phyloP scores from a whole-genome alignment of 805 yeast genomes.

The Candida koratica region DNA sequence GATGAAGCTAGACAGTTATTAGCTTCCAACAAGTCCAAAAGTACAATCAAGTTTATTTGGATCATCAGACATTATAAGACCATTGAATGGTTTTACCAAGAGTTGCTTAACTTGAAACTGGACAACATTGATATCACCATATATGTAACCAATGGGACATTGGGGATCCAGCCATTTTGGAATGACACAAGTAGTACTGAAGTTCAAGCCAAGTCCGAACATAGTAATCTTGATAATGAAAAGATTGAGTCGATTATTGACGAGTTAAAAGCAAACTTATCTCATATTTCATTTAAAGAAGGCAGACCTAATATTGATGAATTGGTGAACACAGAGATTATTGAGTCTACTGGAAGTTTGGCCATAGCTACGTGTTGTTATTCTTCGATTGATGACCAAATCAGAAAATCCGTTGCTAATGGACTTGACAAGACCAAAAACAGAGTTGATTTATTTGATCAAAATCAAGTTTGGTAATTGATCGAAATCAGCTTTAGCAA shows the following conservation, averaged over 20 bases:
- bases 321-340: slow-evolving; percentile 34
- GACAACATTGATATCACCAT: slow-evolving; percentile 36
- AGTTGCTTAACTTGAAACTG: slow-evolving; percentile 29
- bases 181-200: slow-evolving; percentile 11
- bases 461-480: slow-evolving; percentile 32
- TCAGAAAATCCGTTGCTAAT: slow-evolving; percentile 25
- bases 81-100: slow-evolving; percentile 38
- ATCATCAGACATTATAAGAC: slow-evolving; percentile 37
- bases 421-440: slow-evolving; percentile 23
- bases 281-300: slow-evolving; percentile 39
- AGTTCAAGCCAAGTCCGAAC: background rate
- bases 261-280: slow-evolving; percentile 20
- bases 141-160: slow-evolving; percentile 33
- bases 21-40: slow-evolving; percentile 9
- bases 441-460: slow-evolving; percentile 36
- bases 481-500: too few relatives aligned
- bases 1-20: slow-evolving; percentile 29
- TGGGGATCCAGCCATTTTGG: slow-evolving; percentile 13
- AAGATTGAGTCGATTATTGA: slow-evolving; percentile 14
- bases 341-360: slow-evolving; percentile 33
- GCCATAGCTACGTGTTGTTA: slow-evolving; percentile 52
- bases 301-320: slow-evolving; percentile 41
- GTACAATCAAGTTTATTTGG: slow-evolving; percentile 32
- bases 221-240: slow-evolving; percentile 1
- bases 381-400: slow-evolving; percentile 37